Evolutionary conservation across 768 basidiomycete species (phyloP).

Genomic region (Amanita exitialis): DNA sequence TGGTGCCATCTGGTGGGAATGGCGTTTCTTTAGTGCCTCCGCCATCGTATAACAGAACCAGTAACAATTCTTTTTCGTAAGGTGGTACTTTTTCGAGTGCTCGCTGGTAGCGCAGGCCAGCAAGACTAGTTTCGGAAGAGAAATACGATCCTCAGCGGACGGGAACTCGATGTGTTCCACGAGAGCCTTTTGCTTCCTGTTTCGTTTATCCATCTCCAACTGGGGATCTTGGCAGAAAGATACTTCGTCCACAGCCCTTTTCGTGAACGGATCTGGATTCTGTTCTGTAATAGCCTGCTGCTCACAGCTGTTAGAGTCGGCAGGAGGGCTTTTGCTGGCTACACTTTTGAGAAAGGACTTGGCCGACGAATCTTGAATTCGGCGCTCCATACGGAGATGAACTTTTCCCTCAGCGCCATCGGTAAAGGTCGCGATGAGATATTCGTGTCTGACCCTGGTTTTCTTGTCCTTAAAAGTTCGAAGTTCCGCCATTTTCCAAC

Average conservation of each 20-base stretch:
- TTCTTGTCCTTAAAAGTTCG: background rate
- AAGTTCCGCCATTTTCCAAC: background rate
- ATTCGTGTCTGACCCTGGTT: background rate
- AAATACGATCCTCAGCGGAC: background rate
- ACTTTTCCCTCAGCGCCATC: background rate
- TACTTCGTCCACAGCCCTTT: background rate
- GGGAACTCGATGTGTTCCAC: background rate
- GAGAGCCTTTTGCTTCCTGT: too few relatives aligned
- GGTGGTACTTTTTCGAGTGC: background rate
- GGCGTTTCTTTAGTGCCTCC: background rate
- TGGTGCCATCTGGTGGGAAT: rapidly evolving
- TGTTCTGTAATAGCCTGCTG: background rate
- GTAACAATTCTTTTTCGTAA: background rate
- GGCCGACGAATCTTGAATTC: background rate
- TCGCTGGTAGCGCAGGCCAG: background rate
- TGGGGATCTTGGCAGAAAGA: background rate
- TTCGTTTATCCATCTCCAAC: background rate
- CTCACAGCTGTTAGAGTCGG: too few relatives aligned
- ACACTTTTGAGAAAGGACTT: too few relatives aligned
- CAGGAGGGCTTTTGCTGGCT: too few relatives aligned
- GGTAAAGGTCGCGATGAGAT: background rate
- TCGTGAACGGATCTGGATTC: background rate
- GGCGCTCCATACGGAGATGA: background rate
- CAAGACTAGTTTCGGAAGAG: background rate
- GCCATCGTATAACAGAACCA: background rate